Percentiles rank a stretch among this genome's conserved stretches.
Evolutionary conservation across 2,329 filamentous ascomycete species (phyloP).

Genomic region (Colletotrichum tanaceti): DNA sequence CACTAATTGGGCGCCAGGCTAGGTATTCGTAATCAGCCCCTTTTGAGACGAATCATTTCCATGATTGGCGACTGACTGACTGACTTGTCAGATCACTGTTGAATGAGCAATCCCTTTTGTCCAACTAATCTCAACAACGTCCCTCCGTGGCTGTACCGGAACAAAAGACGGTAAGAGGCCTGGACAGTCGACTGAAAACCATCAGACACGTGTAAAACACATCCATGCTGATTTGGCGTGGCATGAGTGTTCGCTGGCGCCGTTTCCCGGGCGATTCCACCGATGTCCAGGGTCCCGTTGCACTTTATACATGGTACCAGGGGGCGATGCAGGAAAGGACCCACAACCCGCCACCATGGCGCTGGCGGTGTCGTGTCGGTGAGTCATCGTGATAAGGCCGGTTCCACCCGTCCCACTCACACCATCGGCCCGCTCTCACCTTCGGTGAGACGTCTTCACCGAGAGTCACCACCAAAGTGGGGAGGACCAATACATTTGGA

Average conservation of each 20-base stretch:
- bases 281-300: background rate
- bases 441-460: background rate
- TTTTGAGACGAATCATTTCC: background rate
- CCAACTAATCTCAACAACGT: background rate
- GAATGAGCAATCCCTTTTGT: background rate
- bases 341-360: constrained; percentile 22
- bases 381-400: constrained; percentile 23
- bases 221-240: constrained; percentile 17
- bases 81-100: constrained; percentile 4
- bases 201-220: constrained; percentile 17
- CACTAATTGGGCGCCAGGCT: background rate
- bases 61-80: background rate
- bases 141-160: background rate
- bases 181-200: constrained; percentile 1
- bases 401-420: constrained; percentile 13
- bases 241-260: constrained; percentile 11
- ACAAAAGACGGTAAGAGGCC: background rate
- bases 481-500: too few species aligned
- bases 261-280: constrained; percentile 17
- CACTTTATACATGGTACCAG: background rate
- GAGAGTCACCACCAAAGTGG: background rate
- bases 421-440: background rate
- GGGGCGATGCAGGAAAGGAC: constrained; percentile 1
- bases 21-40: constrained; percentile 1
- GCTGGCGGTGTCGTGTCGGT: background rate